Evolutionary conservation across 2,329 filamentous ascomycete species (phyloP).

Genomic region (Phaeosphaeriaceae sp.): DNA sequence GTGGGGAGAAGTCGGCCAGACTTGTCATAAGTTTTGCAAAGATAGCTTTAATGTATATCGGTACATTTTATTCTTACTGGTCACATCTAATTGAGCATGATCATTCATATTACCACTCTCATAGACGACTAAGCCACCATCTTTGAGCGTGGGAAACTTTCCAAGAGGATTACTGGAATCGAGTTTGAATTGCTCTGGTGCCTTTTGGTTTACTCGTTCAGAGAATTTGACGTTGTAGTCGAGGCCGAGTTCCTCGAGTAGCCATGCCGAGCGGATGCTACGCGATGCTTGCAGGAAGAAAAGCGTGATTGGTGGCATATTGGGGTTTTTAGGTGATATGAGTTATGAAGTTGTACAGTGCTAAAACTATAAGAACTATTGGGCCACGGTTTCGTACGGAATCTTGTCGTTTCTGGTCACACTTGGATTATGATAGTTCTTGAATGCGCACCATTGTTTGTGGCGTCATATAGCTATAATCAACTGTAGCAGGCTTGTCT

Average conservation of each 20-base stretch:
- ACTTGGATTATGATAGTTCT: background rate
- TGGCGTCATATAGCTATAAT: constrained; percentile 13
- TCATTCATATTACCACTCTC: constrained; percentile 58
- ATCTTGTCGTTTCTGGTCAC: background rate
- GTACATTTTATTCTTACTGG: constrained; percentile 3
- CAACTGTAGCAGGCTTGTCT: constrained; percentile 7
- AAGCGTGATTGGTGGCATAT: constrained; percentile 48
- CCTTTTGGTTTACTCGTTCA: constrained; percentile 47
- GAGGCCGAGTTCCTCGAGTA: constrained; percentile 54
- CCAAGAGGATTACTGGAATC: constrained; percentile 51
- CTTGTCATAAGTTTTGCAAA: constrained; percentile 56
- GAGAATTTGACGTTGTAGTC: constrained; percentile 52
- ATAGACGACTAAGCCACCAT: constrained; percentile 49
- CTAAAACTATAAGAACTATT: background rate
- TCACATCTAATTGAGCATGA: constrained; percentile 31
- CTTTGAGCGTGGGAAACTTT: constrained; percentile 54
- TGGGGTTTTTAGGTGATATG: background rate
- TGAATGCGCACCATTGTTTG: background rate
- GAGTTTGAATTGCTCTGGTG: constrained; percentile 53
- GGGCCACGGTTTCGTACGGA: background rate
- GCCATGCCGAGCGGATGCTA: constrained; percentile 54
- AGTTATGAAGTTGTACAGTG: background rate
- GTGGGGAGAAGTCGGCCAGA: constrained; percentile 46
- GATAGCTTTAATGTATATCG: constrained; percentile 45
- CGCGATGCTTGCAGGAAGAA: constrained; percentile 57